Conservation (phyloP, 2,329 filamentous ascomycete genomes). For the Cadophora sp. region DNA sequence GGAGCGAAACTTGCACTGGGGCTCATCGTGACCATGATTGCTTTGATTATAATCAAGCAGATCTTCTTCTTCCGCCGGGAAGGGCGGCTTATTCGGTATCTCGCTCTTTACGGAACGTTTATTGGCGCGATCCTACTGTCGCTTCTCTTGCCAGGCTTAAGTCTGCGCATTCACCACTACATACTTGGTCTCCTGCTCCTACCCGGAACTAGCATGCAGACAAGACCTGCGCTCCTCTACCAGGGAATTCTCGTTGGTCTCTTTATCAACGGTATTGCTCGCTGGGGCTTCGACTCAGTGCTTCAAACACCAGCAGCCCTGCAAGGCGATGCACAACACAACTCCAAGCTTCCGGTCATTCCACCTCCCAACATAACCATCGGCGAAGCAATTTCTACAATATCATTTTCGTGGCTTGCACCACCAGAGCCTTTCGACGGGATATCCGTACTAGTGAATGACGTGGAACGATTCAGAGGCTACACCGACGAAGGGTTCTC, state of each 20-base stretch:
- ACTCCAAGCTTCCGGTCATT: slow-evolving; percentile 65
- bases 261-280: slow-evolving; percentile 91
- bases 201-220: slow-evolving; percentile 88
- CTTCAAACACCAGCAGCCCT: slow-evolving; percentile 81
- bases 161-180: slow-evolving; percentile 93
- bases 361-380: slow-evolving; percentile 55
- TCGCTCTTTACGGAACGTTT: slow-evolving; percentile 79
- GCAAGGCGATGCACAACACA: slow-evolving; percentile 69
- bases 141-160: slow-evolving; percentile 76
- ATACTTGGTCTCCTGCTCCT: slow-evolving; percentile 86
- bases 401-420: slow-evolving; percentile 46
- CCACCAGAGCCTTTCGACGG: slow-evolving; percentile 69
- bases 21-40: slow-evolving; percentile 75
- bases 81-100: slow-evolving; percentile 77
- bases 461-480: slow-evolving; percentile 80
- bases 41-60: slow-evolving; percentile 74
- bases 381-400: slow-evolving; percentile 55
- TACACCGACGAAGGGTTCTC: slow-evolving; percentile 63
- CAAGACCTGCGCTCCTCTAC: slow-evolving; percentile 81
- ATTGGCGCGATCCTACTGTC: slow-evolving; percentile 70
- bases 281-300: slow-evolving; percentile 92
- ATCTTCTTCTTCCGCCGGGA: slow-evolving; percentile 87
- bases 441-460: slow-evolving; percentile 82
- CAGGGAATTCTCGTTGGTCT: slow-evolving; percentile 90
- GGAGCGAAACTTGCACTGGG: slow-evolving; percentile 85